phyloP scores from a whole-genome alignment of 2,329 filamentous ascomycete genomes.

The Epichloe coenophiala region DNA sequence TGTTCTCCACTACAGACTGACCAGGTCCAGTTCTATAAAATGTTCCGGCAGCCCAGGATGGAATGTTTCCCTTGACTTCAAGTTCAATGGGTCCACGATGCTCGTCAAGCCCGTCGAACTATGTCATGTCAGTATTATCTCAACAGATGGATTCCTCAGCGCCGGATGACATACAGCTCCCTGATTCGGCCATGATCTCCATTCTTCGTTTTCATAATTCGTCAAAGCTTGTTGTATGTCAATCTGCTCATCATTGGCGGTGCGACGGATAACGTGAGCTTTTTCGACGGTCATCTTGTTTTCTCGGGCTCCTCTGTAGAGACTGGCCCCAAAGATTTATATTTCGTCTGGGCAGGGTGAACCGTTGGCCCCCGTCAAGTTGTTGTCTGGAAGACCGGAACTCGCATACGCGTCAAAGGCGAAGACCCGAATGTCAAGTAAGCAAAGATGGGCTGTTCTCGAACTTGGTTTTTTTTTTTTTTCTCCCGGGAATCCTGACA shows the following conservation, averaged over 20 bases:
- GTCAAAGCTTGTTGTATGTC: conserved; percentile 12
- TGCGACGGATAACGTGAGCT: conserved; percentile 14
- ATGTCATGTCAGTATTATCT: background rate
- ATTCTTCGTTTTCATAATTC: conserved; percentile 19
- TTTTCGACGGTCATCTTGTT: conserved; percentile 10
- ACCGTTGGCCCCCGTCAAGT: background rate
- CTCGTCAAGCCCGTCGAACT: conserved; percentile 58
- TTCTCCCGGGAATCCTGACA: background rate
- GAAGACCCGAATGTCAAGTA: background rate
- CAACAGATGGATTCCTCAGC: background rate
- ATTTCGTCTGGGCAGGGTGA: background rate
- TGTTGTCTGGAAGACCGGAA: background rate
- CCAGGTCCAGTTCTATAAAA: conserved; percentile 67
- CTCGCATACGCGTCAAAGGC: background rate
- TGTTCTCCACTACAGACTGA: conserved; percentile 44
- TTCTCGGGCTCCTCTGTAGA: background rate
- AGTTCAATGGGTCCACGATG: conserved; percentile 52
- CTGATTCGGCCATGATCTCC: conserved; percentile 34
- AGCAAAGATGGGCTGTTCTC: background rate
- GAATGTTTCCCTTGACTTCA: conserved; percentile 50
- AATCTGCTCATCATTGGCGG: conserved; percentile 13
- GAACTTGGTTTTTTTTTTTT: no score
- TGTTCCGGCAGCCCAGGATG: conserved; percentile 54
- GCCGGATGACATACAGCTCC: conserved; percentile 24
- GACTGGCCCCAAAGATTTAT: background rate